Evolutionary conservation across 257 asterid species (phyloP).

Genomic region (Lycium barbarum): DNA sequence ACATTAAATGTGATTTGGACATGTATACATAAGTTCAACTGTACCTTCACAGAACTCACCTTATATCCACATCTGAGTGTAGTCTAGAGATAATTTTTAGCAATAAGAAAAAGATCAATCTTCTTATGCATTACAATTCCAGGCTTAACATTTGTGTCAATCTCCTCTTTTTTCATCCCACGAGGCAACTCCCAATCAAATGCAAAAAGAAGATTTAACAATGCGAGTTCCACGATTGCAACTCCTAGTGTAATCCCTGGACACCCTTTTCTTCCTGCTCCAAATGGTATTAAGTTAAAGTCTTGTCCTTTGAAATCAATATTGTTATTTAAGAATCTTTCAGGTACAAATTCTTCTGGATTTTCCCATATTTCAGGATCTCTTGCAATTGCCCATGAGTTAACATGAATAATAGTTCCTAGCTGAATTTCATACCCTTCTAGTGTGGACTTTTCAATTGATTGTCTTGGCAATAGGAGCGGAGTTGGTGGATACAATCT

Average conservation of each 20-base stretch:
- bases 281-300: neutral
- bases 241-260: neutral
- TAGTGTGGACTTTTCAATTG: neutral
- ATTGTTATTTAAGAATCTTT: neutral
- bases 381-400: too few species aligned
- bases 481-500: neutral
- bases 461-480: rapidly evolving
- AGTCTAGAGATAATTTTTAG: neutral
- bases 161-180: neutral
- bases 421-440: neutral
- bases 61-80: too few species aligned
- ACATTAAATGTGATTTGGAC: too few species aligned
- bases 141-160: neutral
- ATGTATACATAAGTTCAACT: too few species aligned
- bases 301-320: neutral
- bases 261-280: neutral
- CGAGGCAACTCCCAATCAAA: neutral
- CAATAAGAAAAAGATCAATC: neutral
- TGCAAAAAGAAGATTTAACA: neutral
- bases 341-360: neutral
- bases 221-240: neutral
- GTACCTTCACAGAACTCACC: too few species aligned
- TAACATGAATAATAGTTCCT: neutral
- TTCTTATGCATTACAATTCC: neutral
- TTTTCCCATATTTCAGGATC: too few species aligned